These are phyloP conservation scores for Trifolium dubium DNA, from an alignment of 306 rosid genomes.

Conservation along the genomic window DNA sequence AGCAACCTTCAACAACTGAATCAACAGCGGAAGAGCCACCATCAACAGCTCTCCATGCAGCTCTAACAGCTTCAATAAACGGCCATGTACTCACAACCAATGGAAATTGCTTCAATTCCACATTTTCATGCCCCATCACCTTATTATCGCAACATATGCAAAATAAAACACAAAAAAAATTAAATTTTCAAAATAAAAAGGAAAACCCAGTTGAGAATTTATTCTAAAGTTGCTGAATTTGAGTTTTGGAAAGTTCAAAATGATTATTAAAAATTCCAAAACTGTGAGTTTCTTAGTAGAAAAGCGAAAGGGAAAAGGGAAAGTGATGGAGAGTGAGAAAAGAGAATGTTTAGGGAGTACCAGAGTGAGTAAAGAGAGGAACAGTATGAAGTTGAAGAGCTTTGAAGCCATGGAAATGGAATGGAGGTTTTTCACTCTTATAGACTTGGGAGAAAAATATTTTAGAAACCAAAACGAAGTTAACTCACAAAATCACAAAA, in stretches of 20 bases:
- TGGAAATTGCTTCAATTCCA: conserved; percentile 55
- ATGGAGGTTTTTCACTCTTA: conserved; percentile 34
- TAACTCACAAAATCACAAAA: too few species aligned
- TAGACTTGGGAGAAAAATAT: too few species aligned
- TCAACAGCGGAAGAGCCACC: conserved; percentile 78
- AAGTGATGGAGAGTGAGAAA: neutral
- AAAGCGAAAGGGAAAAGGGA: neutral
- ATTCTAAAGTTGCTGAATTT: conserved; percentile 13
- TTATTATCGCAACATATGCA: conserved; percentile 21
- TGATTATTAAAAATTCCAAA: too few species aligned
- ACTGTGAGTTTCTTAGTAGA: neutral
- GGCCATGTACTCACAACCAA: conserved; percentile 97
- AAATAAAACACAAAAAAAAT: conserved; percentile 2
- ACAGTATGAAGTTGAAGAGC: conserved; percentile 23
- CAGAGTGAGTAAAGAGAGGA: conserved; percentile 42
- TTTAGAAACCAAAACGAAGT: too few species aligned
- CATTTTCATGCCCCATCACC: conserved; percentile 57
- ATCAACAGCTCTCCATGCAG: conserved; percentile 81
- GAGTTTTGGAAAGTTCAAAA: neutral
- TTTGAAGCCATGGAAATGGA: conserved; percentile 28
- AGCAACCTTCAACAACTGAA: conserved; percentile 91
- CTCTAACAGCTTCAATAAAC: conserved; percentile 85
- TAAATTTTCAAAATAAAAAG: neutral
- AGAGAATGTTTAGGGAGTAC: conserved; percentile 8
- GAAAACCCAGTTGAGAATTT: neutral